A percentile compares a stretch with the other conserved stretches of the same genome.
phyloP scores from a whole-genome alignment of 1,284 basidiomycete genomes.

The Crepidotus sp. region DNA sequence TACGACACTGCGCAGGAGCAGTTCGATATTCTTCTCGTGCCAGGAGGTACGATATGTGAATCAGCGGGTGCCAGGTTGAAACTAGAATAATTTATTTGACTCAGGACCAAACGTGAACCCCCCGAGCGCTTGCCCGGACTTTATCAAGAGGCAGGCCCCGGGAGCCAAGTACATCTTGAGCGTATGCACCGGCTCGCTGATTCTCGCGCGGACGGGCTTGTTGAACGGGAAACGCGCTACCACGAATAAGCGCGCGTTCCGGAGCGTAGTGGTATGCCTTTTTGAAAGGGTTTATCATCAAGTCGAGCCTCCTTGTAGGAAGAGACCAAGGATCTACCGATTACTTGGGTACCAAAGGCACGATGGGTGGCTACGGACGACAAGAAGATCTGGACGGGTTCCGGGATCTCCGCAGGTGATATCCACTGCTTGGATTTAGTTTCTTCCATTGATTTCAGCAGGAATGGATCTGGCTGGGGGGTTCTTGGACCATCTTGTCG shows the following conservation, averaged over 20 bases:
- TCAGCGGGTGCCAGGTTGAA: not conserved
- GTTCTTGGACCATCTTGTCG: constrained; percentile 28
- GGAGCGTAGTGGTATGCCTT: constrained; percentile 18
- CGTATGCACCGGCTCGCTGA: constrained; percentile 23
- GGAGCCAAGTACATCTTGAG: constrained; percentile 22
- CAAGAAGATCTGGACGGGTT: constrained; percentile 27
- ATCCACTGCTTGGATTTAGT: not conserved
- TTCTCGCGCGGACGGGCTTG: constrained; percentile 22
- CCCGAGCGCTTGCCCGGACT: constrained; percentile 17
- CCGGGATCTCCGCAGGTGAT: constrained; percentile 26
- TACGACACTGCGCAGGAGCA: constrained; percentile 22
- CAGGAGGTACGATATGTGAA: constrained; percentile 20
- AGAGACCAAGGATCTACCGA: constrained; percentile 20
- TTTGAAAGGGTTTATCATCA: not conserved
- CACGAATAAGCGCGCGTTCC: constrained; percentile 23
- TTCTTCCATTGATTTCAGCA: constrained; percentile 5
- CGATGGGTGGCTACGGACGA: constrained; percentile 27
- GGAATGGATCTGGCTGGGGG: constrained; percentile 29
- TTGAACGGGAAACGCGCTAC: constrained; percentile 24
- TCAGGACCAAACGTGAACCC: constrained; percentile 14
- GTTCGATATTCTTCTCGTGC: constrained; percentile 23
- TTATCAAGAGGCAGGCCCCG: constrained; percentile 22
- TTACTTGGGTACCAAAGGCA: constrained; percentile 25
- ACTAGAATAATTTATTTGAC: not conserved
- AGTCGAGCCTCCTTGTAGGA: constrained; percentile 3